Evolutionary conservation across 345 rosid genomes (phyloP).

Genomic region (Salix caprea): DNA sequence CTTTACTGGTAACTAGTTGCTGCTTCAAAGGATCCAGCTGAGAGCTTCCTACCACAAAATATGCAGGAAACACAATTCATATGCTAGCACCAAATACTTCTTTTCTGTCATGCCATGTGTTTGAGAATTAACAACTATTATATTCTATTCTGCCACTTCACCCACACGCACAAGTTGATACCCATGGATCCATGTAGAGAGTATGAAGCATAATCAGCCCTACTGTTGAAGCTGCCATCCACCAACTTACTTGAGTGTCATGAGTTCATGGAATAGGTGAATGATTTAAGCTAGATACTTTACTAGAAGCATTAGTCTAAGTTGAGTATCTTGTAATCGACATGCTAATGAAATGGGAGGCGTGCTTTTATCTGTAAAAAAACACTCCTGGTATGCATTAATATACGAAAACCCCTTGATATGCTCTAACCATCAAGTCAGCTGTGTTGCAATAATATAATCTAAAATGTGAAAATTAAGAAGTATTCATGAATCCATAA

Average conservation of each 20-base stretch:
- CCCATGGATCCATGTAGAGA: background rate
- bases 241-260: background rate
- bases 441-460: no score
- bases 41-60: background rate
- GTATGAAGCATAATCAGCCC: background rate
- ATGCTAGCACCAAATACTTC: background rate
- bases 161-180: background rate
- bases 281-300: background rate
- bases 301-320: background rate
- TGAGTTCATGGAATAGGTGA: background rate
- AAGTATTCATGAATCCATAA: background rate
- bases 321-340: background rate
- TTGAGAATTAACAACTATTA: background rate
- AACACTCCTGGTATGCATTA: no score
- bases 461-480: no score
- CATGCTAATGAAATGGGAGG: background rate
- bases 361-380: background rate
- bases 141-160: no score
- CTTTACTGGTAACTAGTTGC: background rate
- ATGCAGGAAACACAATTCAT: background rate
- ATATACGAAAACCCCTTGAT: no score
- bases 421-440: no score
- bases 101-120: background rate
- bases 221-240: background rate
- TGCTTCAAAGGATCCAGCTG: background rate